These are phyloP conservation scores for Gossypioides kirkii DNA, from an alignment of 345 rosid species.

Conservation along the genomic window DNA sequence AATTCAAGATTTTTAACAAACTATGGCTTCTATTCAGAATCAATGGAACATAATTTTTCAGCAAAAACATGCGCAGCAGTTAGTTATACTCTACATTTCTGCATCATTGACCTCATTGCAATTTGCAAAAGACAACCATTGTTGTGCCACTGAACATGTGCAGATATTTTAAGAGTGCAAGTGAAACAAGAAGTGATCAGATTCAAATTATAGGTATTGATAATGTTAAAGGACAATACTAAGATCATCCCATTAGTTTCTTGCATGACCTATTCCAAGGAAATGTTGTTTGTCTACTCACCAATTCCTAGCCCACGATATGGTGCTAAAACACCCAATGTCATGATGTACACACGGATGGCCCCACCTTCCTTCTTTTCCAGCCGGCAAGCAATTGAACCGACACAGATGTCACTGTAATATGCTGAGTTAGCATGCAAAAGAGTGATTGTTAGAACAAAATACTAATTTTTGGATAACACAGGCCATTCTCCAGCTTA, in stretches of 20 bases:
- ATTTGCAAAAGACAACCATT: neutral
- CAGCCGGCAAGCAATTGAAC: constrained; percentile 90
- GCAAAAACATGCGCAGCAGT: neutral
- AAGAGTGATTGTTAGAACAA: neutral
- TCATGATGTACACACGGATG: constrained; percentile 84
- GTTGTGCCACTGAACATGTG: neutral
- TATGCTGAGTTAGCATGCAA: constrained; percentile 50
- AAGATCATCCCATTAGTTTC: neutral
- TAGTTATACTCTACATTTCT: neutral
- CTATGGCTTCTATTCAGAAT: neutral
- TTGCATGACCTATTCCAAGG: neutral
- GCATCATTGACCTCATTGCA: neutral
- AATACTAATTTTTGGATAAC: neutral
- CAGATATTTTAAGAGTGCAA: neutral
- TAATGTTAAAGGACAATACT: neutral
- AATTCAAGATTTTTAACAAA: constrained; percentile 10
- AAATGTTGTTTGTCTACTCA: constrained; percentile 29
- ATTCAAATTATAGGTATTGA: no score
- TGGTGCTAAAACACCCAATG: constrained; percentile 93
- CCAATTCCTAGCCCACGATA: constrained; percentile 94
- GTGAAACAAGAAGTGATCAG: neutral
- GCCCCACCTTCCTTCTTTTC: constrained; percentile 87
- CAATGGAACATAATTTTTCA: neutral
- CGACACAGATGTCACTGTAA: constrained; percentile 91
- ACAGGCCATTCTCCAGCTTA: neutral